Conservation (phyloP, 495 filamentous ascomycete species). For the Neurospora tetrasperma region DNA sequence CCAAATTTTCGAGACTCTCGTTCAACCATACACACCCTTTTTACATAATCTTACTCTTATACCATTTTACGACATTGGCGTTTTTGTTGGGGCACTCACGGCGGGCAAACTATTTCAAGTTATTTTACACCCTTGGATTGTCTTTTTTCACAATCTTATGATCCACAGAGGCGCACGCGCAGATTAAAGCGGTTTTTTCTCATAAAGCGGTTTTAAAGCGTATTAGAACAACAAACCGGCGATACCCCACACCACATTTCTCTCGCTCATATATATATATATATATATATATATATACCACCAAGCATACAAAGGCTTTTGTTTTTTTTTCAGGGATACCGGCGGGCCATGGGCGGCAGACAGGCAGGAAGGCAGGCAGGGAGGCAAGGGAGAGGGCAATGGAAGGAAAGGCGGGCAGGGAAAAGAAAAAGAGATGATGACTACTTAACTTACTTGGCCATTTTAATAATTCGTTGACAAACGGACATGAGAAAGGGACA, state of each 20-base stretch:
- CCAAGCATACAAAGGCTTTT: not conserved
- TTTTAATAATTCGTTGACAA: not conserved
- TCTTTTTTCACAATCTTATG: not conserved
- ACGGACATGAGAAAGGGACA: not conserved
- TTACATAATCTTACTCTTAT: not conserved
- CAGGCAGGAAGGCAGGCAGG: not conserved
- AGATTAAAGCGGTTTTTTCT: not conserved
- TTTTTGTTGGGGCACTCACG: not conserved
- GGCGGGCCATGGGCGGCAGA: not conserved
- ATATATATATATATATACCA: not conserved
- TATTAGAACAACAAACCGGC: not conserved
- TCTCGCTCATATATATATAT: not conserved
- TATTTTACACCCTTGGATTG: not conserved
- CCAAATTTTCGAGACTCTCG: not conserved
- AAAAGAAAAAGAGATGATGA: not conserved
- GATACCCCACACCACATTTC: not conserved
- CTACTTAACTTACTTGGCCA: not conserved
- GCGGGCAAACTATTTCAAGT: not conserved
- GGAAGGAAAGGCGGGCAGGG: not conserved
- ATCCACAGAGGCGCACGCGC: not conserved
- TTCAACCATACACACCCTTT: not conserved
- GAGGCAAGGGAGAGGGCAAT: not conserved
- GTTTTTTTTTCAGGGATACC: not conserved
- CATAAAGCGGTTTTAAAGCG: not conserved
- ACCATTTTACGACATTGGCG: not conserved